A percentile compares a stretch with the other conserved stretches of the same genome.
Conservation (phyloP, 768 basidiomycete genomes). For the Pleurotus ostreatus region DNA sequence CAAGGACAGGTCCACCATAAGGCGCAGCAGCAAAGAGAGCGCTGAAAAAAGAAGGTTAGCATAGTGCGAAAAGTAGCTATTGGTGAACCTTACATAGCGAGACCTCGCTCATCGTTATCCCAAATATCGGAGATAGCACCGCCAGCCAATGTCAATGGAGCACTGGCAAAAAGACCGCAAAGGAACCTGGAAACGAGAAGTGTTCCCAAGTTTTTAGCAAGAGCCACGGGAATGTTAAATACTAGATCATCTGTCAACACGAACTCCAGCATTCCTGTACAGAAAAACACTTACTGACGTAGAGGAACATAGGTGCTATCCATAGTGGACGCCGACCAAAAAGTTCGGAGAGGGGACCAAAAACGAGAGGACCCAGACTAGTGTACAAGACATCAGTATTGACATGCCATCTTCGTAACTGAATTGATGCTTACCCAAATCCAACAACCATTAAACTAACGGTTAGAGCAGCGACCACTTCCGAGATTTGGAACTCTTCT, state of each 20-base stretch:
- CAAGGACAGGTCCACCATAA: conserved; percentile 36
- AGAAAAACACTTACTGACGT: conserved; percentile 23
- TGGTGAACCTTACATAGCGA: conserved; percentile 23
- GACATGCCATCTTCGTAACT: conserved; percentile 15
- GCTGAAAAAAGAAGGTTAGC: not conserved
- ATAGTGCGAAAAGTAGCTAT: not conserved
- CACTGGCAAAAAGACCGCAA: conserved; percentile 35
- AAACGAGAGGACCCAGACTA: conserved; percentile 16
- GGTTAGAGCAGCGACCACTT: conserved; percentile 28
- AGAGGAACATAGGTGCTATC: conserved; percentile 33
- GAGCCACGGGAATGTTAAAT: conserved; percentile 27
- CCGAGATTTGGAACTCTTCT: conserved; percentile 24
- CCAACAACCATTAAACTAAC: conserved; percentile 34
- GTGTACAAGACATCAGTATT: not conserved
- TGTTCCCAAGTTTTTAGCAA: conserved; percentile 28
- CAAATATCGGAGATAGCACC: conserved; percentile 35
- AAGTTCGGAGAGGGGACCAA: conserved; percentile 30
- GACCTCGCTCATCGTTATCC: conserved; percentile 35
- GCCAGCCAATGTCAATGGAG: conserved; percentile 35
- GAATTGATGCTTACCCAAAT: conserved; percentile 26
- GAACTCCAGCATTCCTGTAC: not conserved
- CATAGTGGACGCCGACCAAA: conserved; percentile 33
- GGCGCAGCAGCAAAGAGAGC: conserved; percentile 35
- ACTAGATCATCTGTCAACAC: conserved; percentile 7
- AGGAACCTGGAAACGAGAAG: conserved; percentile 31